Base-by-base conservation (phyloP, 208 protist species). In the Wallacemonas sp. region DNA sequence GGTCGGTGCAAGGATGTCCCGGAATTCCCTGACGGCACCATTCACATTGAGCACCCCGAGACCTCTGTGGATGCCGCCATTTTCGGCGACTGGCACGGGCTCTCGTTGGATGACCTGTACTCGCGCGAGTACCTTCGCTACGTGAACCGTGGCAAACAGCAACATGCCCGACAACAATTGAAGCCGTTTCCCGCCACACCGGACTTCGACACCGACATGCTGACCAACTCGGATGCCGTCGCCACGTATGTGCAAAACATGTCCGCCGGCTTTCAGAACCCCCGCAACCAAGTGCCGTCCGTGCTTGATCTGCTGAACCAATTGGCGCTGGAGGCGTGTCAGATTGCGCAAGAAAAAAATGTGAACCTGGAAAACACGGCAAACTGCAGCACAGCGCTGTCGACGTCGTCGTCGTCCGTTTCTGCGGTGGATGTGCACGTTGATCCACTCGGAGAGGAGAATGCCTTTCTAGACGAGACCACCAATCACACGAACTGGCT, bases 141-240 rank as follows among this genome's bases (percentile, higher is more conserved):
- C 72, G 55, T 84, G 38, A 49, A 74, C 12, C 49, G 56, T 41
- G 68, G 80, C 56, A 75, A 83, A 56, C 55, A 73, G 30, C 72
- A 45, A 5, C 15, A n/a, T 63, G 22, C 51, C 46, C 0, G 39
- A 72, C 27, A 28, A 4, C 73, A 51, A 36, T 39, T 71, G 54
- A 65, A 21, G 51, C 24, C 28, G 14, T 14, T 58, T 6, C 30
- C 86, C 14, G 62, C 77, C 0, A 88, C 86, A 38, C 90, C 87
- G 0, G 87, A 93, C 47, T 93, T 93, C 77, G 87, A 94, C 45
- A 79, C 83, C 24, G 79, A 88, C 68, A 47, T 67, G 0, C 68
- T 83, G 26, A 88, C 82, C 14, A 80, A 87, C 55, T 72, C 75
- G 3, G 79, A 96, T 56, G 49, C 68, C 22, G 79, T 93, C 1